phyloP scores from a whole-genome alignment of 1,284 basidiomycete species.

The Leccinum subrobustum region DNA sequence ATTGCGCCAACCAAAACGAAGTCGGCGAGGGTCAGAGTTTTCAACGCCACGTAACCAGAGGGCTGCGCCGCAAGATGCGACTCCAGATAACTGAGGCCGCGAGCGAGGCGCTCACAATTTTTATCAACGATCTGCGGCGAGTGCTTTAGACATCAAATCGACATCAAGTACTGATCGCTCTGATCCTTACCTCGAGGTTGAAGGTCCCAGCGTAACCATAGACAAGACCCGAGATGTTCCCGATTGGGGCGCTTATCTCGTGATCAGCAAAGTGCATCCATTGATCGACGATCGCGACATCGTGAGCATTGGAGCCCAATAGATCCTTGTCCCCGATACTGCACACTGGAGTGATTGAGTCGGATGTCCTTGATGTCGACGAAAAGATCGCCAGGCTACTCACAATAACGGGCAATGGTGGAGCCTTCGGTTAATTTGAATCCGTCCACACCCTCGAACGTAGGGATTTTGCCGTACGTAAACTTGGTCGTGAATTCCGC shows the following conservation, averaged over 20 bases:
- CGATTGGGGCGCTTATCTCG: slow-evolving; percentile 34
- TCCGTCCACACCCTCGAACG: slow-evolving; percentile 52
- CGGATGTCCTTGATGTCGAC: neutral
- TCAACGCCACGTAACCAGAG: slow-evolving; percentile 49
- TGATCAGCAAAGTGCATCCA: slow-evolving; percentile 53
- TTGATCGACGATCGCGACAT: slow-evolving; percentile 49
- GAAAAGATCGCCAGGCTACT: slow-evolving; percentile 26
- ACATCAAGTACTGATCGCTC: no score
- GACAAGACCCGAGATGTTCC: slow-evolving; percentile 4
- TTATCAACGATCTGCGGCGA: slow-evolving; percentile 6
- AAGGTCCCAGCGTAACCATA: slow-evolving; percentile 11
- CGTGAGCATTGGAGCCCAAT: slow-evolving; percentile 44
- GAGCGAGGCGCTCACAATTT: slow-evolving; percentile 18
- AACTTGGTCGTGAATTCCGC: slow-evolving; percentile 45
- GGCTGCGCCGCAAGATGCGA: slow-evolving; percentile 44
- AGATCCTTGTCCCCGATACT: slow-evolving; percentile 48
- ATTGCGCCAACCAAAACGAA: slow-evolving; percentile 46
- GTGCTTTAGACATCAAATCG: neutral
- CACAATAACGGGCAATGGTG: slow-evolving; percentile 59
- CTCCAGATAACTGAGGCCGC: slow-evolving; percentile 42
- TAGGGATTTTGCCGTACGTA: slow-evolving; percentile 50
- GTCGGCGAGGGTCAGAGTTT: slow-evolving; percentile 63
- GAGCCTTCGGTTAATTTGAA: slow-evolving; percentile 49
- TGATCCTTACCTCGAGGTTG: slow-evolving; percentile 14
- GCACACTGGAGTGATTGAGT: slow-evolving; percentile 37